Evolutionary conservation across 345 rosid genomes (phyloP).

Genomic region (Linum trigynum): DNA sequence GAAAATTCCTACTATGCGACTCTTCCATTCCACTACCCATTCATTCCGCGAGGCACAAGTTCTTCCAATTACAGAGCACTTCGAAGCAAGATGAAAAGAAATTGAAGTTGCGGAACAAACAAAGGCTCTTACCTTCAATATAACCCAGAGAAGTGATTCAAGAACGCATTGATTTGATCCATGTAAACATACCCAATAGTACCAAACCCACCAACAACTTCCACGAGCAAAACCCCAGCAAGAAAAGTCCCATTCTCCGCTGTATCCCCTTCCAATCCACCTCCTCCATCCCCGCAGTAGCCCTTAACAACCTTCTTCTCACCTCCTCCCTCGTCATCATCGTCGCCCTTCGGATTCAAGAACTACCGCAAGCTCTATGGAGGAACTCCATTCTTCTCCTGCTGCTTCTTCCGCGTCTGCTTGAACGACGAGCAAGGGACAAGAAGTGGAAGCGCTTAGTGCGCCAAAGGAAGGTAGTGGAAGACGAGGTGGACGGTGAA

Average conservation of each 20-base stretch:
- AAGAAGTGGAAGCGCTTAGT: constrained; percentile 55
- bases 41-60: not conserved
- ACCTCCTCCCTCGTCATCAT: constrained; percentile 18
- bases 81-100: not conserved
- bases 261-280: constrained; percentile 36
- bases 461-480: constrained; percentile 27
- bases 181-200: constrained; percentile 61
- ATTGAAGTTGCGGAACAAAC: not conserved
- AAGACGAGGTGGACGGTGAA: constrained; percentile 16
- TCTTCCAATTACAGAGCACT: not conserved
- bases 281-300: constrained; percentile 15
- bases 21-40: no score
- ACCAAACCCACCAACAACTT: constrained; percentile 78
- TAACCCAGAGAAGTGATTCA: constrained; percentile 70
- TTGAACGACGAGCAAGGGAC: constrained; percentile 62
- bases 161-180: constrained; percentile 73
- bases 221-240: constrained; percentile 76
- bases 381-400: constrained; percentile 44
- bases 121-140: constrained; percentile 51
- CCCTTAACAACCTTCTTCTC: constrained; percentile 15
- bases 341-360: constrained; percentile 47
- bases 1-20: no score
- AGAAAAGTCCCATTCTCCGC: constrained; percentile 72
- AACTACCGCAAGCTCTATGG: constrained; percentile 67
- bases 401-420: constrained; percentile 51